These are phyloP conservation scores for Balansia obtecta DNA, from an alignment of 2,329 filamentous ascomycete genomes.

Conservation along the genomic window DNA sequence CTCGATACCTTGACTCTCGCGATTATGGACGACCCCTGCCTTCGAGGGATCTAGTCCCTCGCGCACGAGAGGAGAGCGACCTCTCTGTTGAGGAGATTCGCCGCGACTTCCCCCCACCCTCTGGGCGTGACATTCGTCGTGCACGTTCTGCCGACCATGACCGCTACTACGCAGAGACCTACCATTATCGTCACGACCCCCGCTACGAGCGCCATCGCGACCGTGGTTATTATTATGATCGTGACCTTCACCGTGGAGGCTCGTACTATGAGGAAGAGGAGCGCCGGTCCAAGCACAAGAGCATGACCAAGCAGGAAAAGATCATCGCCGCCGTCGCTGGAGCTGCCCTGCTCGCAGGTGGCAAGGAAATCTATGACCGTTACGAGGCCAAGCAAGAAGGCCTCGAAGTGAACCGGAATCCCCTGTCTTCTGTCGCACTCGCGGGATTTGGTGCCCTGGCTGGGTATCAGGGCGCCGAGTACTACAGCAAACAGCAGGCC, in stretches of 20 bases:
- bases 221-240: constrained; percentile 20
- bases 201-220: constrained; percentile 20
- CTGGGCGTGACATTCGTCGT: constrained; percentile 39
- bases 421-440: constrained; percentile 46
- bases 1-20: constrained; percentile 40
- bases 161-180: constrained; percentile 40
- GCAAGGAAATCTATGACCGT: constrained; percentile 55
- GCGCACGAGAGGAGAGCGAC: constrained; percentile 59
- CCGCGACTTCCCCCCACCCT: constrained; percentile 71
- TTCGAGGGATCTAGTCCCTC: constrained; percentile 42
- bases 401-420: constrained; percentile 41
- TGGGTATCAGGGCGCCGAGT: constrained; percentile 50
- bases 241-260: constrained; percentile 32
- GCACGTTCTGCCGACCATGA: constrained; percentile 51
- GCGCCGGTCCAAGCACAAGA: constrained; percentile 30
- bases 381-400: constrained; percentile 42
- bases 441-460: constrained; percentile 52
- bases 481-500: constrained; percentile 48
- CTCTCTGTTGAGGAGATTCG: constrained; percentile 70
- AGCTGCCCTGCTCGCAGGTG: constrained; percentile 50
- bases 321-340: constrained; percentile 54
- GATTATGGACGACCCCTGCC: constrained; percentile 34
- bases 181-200: constrained; percentile 33
- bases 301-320: constrained; percentile 49
- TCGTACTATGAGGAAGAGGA: constrained; percentile 47